Percentiles rank a stretch among this genome's conserved stretches.
Conservation (phyloP, 2,329 filamentous ascomycete species). For the Ramularia collo-cygni region DNA sequence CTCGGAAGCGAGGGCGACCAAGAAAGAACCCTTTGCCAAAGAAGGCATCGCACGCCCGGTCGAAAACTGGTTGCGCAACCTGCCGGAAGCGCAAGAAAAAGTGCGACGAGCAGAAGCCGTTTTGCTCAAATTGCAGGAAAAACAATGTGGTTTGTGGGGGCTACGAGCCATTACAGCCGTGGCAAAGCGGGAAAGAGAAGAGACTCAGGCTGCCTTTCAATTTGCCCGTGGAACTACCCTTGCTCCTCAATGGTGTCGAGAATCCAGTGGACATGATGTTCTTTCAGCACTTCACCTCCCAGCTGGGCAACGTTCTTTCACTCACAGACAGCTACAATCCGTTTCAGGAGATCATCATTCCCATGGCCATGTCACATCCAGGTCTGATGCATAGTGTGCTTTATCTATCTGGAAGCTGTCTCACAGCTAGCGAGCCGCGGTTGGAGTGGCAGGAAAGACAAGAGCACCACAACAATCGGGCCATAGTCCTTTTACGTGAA, state of each 20-base stretch:
- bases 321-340: constrained; percentile 75
- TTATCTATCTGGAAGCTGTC: constrained; percentile 72
- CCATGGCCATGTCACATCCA: constrained; percentile 70
- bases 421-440: constrained; percentile 38
- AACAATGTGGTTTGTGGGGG: constrained; percentile 89
- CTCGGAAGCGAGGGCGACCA: constrained; percentile 61
- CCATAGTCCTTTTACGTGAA: constrained; percentile 23
- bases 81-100: constrained; percentile 57
- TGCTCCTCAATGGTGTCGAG: constrained; percentile 73
- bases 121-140: constrained; percentile 78
- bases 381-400: constrained; percentile 88
- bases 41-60: constrained; percentile 69
- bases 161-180: constrained; percentile 78
- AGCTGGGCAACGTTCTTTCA: constrained; percentile 73
- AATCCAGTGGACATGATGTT: constrained; percentile 66
- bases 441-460: constrained; percentile 47
- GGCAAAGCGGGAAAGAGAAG: constrained; percentile 77
- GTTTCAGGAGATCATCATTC: constrained; percentile 76
- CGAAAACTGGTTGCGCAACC: constrained; percentile 53
- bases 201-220: constrained; percentile 17
- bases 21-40: constrained; percentile 65
- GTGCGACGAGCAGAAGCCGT: constrained; percentile 46
- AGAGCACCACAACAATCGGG: constrained; percentile 46
- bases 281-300: constrained; percentile 73
- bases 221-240: constrained; percentile 34